phyloP scores from a whole-genome alignment of 73 alveolate genomes.

The Tetrahymena elliotti region DNA sequence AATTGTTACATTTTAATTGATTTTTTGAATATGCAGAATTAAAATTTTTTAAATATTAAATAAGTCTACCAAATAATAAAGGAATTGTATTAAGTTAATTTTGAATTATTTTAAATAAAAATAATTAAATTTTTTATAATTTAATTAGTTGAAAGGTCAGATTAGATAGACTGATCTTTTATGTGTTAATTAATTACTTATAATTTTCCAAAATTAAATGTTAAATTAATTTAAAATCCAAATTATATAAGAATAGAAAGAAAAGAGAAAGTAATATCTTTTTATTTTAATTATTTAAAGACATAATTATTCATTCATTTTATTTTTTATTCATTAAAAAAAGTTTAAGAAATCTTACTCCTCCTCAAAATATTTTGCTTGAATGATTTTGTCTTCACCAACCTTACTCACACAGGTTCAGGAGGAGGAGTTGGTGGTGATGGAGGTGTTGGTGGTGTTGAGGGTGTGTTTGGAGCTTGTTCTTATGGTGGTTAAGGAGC shows the following conservation, averaged over 20 bases:
- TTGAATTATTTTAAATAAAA: too few relatives aligned
- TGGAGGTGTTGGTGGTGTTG: not conserved
- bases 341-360: not conserved
- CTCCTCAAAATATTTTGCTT: not conserved
- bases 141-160: not conserved
- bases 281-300: not conserved
- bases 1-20: too few relatives aligned
- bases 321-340: too few relatives aligned
- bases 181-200: too few relatives aligned
- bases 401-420: not conserved
- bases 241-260: not conserved
- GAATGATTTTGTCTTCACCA: not conserved
- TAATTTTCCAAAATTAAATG: too few relatives aligned
- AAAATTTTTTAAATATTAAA: too few relatives aligned
- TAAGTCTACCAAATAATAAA: too few relatives aligned
- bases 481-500: not conserved
- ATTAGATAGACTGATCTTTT: not conserved
- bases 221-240: not conserved
- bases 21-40: too few relatives aligned
- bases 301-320: not conserved
- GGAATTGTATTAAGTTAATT: not conserved
- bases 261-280: not conserved
- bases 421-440: not conserved
- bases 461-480: not conserved
- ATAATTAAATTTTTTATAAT: too few relatives aligned